A percentile compares a stretch with the other conserved stretches of the same genome.
Conservation (phyloP, 2,329 filamentous ascomycete genomes). For the Cadophora sp. region DNA sequence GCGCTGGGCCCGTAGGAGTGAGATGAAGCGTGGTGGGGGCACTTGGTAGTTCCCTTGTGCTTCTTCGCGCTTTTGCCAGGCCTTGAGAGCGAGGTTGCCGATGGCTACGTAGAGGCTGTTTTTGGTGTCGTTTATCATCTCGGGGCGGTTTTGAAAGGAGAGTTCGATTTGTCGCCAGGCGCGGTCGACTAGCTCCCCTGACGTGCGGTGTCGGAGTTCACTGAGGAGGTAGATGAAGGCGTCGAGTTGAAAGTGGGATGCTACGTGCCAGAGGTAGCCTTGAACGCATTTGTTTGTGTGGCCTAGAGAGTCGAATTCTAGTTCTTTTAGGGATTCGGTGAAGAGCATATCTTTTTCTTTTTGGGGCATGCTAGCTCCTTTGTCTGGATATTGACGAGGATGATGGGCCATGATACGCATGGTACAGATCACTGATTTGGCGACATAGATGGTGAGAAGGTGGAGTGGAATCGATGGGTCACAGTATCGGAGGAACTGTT, state of each 20-base stretch:
- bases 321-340: slow-evolving; percentile 47
- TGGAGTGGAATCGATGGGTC: slow-evolving; percentile 52
- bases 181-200: slow-evolving; percentile 42
- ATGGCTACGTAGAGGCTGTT: slow-evolving; percentile 41
- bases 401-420: slow-evolving; percentile 46
- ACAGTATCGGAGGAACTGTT: slow-evolving; percentile 51
- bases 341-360: slow-evolving; percentile 46
- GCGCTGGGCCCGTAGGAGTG: slow-evolving; percentile 36
- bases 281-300: slow-evolving; percentile 41
- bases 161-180: slow-evolving; percentile 44
- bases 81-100: slow-evolving; percentile 42
- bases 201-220: slow-evolving; percentile 43
- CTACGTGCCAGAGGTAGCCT: slow-evolving; percentile 47
- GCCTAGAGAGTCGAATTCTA: slow-evolving; percentile 46
- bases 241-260: slow-evolving; percentile 46
- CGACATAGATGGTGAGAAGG: slow-evolving; percentile 39
- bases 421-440: slow-evolving; percentile 42
- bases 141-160: slow-evolving; percentile 42
- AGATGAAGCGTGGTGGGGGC: slow-evolving; percentile 35
- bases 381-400: slow-evolving; percentile 42
- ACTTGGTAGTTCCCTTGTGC: slow-evolving; percentile 25
- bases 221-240: slow-evolving; percentile 47
- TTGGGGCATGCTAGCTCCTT: slow-evolving; percentile 43
- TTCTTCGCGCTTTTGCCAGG: slow-evolving; percentile 43
- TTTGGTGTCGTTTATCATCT: slow-evolving; percentile 41